These are phyloP conservation scores for Penicillium sp. DNA, from an alignment of 2,329 filamentous ascomycete species.

Conservation along the genomic window DNA sequence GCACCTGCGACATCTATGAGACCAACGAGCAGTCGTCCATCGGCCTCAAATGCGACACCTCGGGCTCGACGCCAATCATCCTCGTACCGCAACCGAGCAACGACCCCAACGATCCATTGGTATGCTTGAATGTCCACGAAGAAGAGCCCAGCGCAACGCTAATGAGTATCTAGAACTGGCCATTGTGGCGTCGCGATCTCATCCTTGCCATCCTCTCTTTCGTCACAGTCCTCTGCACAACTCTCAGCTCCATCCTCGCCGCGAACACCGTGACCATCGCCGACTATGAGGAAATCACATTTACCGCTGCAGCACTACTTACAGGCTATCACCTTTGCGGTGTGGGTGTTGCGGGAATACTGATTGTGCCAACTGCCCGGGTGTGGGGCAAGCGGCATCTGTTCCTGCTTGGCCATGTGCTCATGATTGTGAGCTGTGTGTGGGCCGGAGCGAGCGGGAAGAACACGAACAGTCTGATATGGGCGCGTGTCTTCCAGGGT, in stretches of 20 bases:
- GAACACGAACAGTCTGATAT: slow-evolving; percentile 72
- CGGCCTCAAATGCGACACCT: slow-evolving; percentile 71
- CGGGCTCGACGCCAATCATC: slow-evolving; percentile 69
- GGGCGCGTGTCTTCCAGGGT: slow-evolving; percentile 81
- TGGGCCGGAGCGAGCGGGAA: slow-evolving; percentile 74
- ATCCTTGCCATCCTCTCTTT: slow-evolving; percentile 79
- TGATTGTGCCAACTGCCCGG: slow-evolving; percentile 84
- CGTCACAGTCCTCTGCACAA: slow-evolving; percentile 78
- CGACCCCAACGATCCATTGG: slow-evolving; percentile 85
- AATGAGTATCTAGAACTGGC: slow-evolving; percentile 67
- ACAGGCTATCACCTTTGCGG: slow-evolving; percentile 88
- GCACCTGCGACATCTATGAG: slow-evolving; percentile 62
- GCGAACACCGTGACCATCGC: slow-evolving; percentile 82
- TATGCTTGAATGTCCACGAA: slow-evolving; percentile 34
- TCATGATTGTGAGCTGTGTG: slow-evolving; percentile 71
- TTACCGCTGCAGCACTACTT: slow-evolving; percentile 77
- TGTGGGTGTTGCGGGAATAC: slow-evolving; percentile 75
- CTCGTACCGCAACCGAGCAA: slow-evolving; percentile 89
- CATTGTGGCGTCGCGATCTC: slow-evolving; percentile 79
- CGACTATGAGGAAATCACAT: slow-evolving; percentile 63
- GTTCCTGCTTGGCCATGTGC: slow-evolving; percentile 74
- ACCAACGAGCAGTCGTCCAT: slow-evolving; percentile 35
- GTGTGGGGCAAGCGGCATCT: slow-evolving; percentile 93
- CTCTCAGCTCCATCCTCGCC: slow-evolving; percentile 82
- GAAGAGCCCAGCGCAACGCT: neutral